phyloP scores from a whole-genome alignment of 768 basidiomycete species.

The Tricholoma matsutake region DNA sequence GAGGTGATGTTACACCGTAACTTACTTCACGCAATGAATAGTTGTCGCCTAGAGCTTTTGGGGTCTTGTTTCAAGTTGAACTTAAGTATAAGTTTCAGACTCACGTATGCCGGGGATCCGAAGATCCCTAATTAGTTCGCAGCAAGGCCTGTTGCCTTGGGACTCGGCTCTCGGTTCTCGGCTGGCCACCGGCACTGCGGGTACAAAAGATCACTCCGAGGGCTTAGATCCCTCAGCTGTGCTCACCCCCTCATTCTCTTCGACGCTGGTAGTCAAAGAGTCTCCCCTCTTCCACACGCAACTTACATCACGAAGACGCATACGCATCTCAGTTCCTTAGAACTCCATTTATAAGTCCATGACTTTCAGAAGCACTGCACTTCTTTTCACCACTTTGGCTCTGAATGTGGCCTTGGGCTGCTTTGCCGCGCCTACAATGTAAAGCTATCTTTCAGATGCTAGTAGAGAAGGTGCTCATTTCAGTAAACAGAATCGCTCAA shows the following conservation, averaged over 20 bases:
- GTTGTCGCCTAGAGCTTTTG: too few species aligned
- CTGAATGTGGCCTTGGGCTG: neutral
- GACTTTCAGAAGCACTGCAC: neutral
- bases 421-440: neutral
- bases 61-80: neutral
- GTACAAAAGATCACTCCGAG: neutral
- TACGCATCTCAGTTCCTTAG: neutral
- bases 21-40: too few species aligned
- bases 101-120: too few species aligned
- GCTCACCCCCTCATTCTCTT: neutral
- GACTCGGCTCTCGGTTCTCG: neutral
- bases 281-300: neutral
- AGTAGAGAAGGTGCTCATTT: neutral
- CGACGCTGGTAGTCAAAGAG: neutral
- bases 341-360: neutral
- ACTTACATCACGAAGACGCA: neutral
- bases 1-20: too few species aligned
- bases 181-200: too few species aligned
- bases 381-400: neutral
- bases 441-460: neutral
- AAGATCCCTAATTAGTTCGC: too few species aligned
- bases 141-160: slow-evolving; percentile 22
- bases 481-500: neutral
- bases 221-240: neutral
- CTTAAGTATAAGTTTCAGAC: neutral